phyloP scores from a whole-genome alignment of 306 rosid genomes.

The Potentilla sterilis region DNA sequence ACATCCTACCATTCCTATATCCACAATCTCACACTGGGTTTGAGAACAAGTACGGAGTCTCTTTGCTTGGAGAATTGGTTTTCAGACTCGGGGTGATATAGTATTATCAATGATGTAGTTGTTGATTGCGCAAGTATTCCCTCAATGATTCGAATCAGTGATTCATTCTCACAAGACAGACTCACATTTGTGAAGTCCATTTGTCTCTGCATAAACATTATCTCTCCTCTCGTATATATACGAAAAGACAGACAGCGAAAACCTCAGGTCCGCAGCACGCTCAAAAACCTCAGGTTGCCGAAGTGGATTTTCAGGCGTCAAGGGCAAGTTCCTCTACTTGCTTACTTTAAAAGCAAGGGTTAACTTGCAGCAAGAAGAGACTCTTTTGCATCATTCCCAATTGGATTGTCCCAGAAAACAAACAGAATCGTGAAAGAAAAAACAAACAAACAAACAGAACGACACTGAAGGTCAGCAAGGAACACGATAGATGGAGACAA shows the following conservation, averaged over 20 bases:
- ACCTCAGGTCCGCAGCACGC: conserved; percentile 31
- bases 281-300: conserved; percentile 34
- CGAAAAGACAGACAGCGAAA: conserved; percentile 50
- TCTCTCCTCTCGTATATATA: conserved; percentile 57
- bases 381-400: conserved; percentile 5
- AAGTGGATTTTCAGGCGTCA: conserved; percentile 34
- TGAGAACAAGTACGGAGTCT: neutral
- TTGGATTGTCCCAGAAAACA: neutral
- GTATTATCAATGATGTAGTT: neutral
- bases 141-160: conserved; percentile 26
- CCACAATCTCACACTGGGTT: neutral
- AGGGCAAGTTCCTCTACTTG: neutral
- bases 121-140: neutral
- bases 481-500: too few relatives aligned
- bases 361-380: neutral
- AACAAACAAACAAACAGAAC: too few relatives aligned
- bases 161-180: conserved; percentile 35
- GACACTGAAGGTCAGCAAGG: too few relatives aligned
- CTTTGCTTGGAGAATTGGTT: neutral
- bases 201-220: conserved; percentile 61
- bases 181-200: conserved; percentile 64
- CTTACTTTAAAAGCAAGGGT: neutral
- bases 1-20: neutral
- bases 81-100: neutral
- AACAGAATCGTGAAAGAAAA: neutral